Evolutionary conservation across 1,139 yeast genomes (phyloP), one percentile per base, ranked within the genome.

Genomic region (Saccharomyces hybrid): DNA sequence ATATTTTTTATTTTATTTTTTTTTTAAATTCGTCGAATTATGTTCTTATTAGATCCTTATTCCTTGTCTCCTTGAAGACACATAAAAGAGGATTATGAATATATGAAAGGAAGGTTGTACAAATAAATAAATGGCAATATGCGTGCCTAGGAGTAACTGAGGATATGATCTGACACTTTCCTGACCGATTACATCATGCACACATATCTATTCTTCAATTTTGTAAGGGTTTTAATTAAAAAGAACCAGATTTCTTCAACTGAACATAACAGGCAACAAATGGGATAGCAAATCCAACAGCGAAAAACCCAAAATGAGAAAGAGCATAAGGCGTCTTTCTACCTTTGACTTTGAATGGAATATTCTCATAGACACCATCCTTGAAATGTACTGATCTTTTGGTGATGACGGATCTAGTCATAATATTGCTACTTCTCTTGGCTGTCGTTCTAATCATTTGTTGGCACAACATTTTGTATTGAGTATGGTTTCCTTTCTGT

Each of bases 261-360:
- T 86, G 91, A 74, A 82, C 84, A 71, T 72, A 81, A 58, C 81
- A 74, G 53, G 86, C 79, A 64, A 85, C 74, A 77, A 85, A 83
- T 71, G 95, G 95, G 71, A 87, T 71, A 57, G 78, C 76, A 56
- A 77, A 76, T 55, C 82, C 83, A 38, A 78, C 60, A 71, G 90
- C 84, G 69, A 88, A 81, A 75, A 83, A 84, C 55, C 91, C 83
- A 79, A 88, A 86, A 78, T 85, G 96, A 63, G 84, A 78, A 53
- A 88, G 76, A 65, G 83, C 86, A 73, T 81, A 89, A 62, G 98
- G 98, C 62, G 91, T 80, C 78, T 83, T 87, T 81, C 96, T 88
- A 81, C 83, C 78, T 80, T 88, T 89, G 62, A 93, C 95, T 79
- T 83, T 82, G 83, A 91, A 93, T 62, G 99, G 99, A 63, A 93